Base-by-base conservation (phyloP, 805 yeast genomes). In the Candida golubevii region DNA sequence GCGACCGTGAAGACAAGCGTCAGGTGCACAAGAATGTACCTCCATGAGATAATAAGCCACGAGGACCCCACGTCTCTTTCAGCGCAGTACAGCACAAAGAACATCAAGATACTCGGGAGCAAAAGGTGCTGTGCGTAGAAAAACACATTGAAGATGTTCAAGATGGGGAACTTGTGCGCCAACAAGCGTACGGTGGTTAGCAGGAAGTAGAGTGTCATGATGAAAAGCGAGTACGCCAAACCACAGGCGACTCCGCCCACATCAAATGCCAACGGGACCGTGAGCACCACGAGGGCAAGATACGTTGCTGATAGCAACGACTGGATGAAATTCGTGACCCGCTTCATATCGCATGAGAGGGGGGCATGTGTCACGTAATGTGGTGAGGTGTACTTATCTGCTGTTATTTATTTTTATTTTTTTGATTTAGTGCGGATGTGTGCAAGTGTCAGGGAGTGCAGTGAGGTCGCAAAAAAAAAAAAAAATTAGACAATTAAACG, bases 171-270 rank as follows among this genome's bases (percentile, higher is more conserved):
- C 39, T 66, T 58, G 39, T 70, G 60, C 31, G 78, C 67, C 35
- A 81, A 53, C 28, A 88, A 71, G 46, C 95, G 74, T 28, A 88
- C 57, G 1, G 95, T 81, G 8, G 97, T 87, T 44, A 88, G 67
- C 6, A 78, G 60, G 48, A 87, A 82, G 63, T 89, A 90, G 42
- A 85, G 65, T 35, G 53, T 39, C 45, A 65, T 61, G 35, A 78
- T 69, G 43, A 87, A 78, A 38, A 91, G 73, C 7, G 96, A 82
- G 62, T 82, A 93, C 14, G 95, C 80, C 47, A 93, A 69, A 1
- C 99, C 99, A 65, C 98, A 91, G 44, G 80, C 75, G 14, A 83
- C 75, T 1, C 98, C 97, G 8, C 98, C 98, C 33, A 88, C 84
- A 58, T 91, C 96, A 65, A 93, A 93, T 23, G 97, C 85, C 49